Evolutionary conservation across 1,284 basidiomycete species (phyloP).

Genomic region (Heterobasidion irregulare): DNA sequence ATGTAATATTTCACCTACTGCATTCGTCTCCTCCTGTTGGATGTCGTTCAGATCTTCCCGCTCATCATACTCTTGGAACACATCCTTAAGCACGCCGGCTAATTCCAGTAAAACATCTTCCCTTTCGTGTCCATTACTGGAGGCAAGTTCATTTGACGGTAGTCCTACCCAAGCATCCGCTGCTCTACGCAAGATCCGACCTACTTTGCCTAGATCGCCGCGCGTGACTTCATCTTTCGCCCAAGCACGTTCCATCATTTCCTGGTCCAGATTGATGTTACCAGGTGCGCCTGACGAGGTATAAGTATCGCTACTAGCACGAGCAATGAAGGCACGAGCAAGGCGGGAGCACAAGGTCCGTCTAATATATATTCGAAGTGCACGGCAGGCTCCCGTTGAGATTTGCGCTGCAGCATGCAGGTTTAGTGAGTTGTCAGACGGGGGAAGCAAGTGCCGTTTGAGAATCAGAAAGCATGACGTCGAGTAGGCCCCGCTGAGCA

Average conservation of each 20-base stretch:
- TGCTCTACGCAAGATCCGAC: conserved; percentile 40
- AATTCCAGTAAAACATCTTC: conserved; percentile 63
- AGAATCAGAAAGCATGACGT: conserved; percentile 55
- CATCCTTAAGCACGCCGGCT: conserved; percentile 58
- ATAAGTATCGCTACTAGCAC: conserved; percentile 42
- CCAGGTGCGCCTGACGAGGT: conserved; percentile 51
- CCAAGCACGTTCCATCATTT: conserved; percentile 65
- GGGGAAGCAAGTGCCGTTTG: conserved; percentile 37
- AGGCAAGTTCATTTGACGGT: conserved; percentile 12
- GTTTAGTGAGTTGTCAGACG: conserved; percentile 5
- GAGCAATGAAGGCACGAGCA: conserved; percentile 53
- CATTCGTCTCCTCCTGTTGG: conserved; percentile 57
- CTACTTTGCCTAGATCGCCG: conserved; percentile 61
- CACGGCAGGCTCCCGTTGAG: conserved; percentile 58
- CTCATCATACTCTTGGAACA: conserved; percentile 62
- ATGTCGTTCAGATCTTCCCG: conserved; percentile 48
- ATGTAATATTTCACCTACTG: conserved; percentile 51
- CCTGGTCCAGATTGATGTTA: conserved; percentile 41
- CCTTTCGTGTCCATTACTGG: conserved; percentile 16
- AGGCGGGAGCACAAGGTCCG: conserved; percentile 51
- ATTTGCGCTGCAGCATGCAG: conserved; percentile 28
- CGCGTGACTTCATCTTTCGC: conserved; percentile 45
- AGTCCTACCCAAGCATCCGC: conserved; percentile 47
- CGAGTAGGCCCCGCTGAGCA: conserved; percentile 59
- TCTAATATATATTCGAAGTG: conserved; percentile 56